Base-by-base conservation (phyloP, 2,329 filamentous ascomycete genomes). In the Neonectria faginata region DNA sequence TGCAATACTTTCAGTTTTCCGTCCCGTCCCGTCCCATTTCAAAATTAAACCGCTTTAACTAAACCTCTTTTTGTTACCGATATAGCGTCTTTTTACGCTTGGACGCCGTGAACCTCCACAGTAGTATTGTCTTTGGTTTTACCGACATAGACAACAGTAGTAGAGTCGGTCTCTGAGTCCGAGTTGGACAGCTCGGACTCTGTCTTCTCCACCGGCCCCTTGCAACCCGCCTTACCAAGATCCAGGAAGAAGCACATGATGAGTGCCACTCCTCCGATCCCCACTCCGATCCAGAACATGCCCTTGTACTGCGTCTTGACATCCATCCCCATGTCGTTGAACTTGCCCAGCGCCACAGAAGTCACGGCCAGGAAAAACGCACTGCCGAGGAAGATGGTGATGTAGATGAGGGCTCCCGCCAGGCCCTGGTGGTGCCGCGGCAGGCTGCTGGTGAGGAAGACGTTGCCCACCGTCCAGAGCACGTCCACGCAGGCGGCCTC, bases 401-500 rank as follows among this genome's bases (percentile, higher is more conserved):
- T 83, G 75, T 89, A 91, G 67, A 89, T 85, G 48, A 91, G 73
- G 0, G 87, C 88, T 2, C 89, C 89, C 0, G 88, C 89, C 7
- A 91, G 75, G 0, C 89, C 89, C 71, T 92, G 89, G 66, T 85
- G 82, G 14, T 81, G 78, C n/a, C 80, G 80, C 0, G 88, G 87
- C 42, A 91, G 75, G 14, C 82, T 85, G 0, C 88, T 91, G 1
- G 88, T 90, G 62, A 90, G 85, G 75, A 90, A 91, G 55, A 91
- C 85, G 67, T 88, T 91, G 22, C 87, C 83, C 1, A 91, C 82
- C 59, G 87, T 90, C 79, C 87, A 91, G 14, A 86, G 85, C 48
- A 91, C 83, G 68, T 91, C 89, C 57, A 91, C 87, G 5, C 87
- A 88, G n/a, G 89, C 79, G 0, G 89, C 90, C 22, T 83, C 85